Evolutionary conservation across 345 rosid genomes (phyloP), one percentile per base, ranked within the genome.

Genomic region (Excoecaria agallocha): DNA sequence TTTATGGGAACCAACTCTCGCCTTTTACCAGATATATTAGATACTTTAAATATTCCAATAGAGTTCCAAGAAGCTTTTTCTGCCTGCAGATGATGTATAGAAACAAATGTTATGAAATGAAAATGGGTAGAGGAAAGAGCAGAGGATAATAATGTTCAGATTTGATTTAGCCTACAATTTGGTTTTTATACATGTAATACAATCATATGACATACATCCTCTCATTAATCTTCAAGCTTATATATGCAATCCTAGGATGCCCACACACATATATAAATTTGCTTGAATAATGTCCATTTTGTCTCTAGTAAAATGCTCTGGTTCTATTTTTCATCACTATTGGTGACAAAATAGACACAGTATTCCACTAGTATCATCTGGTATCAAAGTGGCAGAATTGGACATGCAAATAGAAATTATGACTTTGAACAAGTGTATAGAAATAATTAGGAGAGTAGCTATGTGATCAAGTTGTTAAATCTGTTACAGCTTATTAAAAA

Each of bases 11-110:
- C 86, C 16, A 90, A 76, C 20, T 91, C 93, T 3, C 86, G 93
- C 65, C 96, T 87, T 82, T 93, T 93, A 39, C 99, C 98, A 67
- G 93, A 85, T 55, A 96, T 73, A 22, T 90, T 93, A 58, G 84
- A 82, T 79, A 91, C 77, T 83, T 91, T 93, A 75, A 87, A 96
- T 68, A 91, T 80, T 71, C 94, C 98, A 63, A 93, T 83, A 63
- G 97, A 87, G 85, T 93, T 93, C 81, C 78, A 84, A 68, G 89
- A 74, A 77, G 94, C 82, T 60, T 89, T 85, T 76, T 93, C 93
- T n/a, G 99, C 98, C 97, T 93, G 89, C 78, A 84, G 5, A 54
- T n/a, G 1, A 35, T 11, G 24, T 20, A 20, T 58, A 5, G 1
- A 48, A 6, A 77, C 0, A 63, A 66, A 30, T 51, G 15, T 55